Evolutionary conservation across 2,329 filamentous ascomycete genomes (phyloP).

Genomic region (Rhexocercosporidium sp.): DNA sequence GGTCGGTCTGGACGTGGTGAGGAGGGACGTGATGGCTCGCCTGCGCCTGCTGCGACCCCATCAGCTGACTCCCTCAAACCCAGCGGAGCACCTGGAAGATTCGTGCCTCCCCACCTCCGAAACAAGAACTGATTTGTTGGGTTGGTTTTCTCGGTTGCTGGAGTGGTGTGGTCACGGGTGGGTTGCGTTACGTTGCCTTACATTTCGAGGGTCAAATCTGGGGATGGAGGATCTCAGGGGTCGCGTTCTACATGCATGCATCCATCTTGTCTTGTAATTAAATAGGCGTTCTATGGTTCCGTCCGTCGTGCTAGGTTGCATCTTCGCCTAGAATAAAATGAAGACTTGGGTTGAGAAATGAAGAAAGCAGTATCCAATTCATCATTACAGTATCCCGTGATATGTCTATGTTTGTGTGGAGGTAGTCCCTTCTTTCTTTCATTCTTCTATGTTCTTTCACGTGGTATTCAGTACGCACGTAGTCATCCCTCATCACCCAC

Average conservation of each 20-base stretch:
- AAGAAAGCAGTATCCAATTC: not conserved
- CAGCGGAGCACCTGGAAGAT: slow-evolving; percentile 61
- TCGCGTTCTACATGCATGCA: slow-evolving; percentile 4
- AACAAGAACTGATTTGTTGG: slow-evolving; percentile 37
- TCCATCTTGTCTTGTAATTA: slow-evolving; percentile 17
- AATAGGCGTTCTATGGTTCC: slow-evolving; percentile 14
- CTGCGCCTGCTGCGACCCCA: slow-evolving; percentile 45
- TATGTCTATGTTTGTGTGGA: too few relatives aligned
- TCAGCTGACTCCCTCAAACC: slow-evolving; percentile 55
- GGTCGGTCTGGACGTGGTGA: slow-evolving; percentile 51
- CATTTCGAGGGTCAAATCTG: slow-evolving; percentile 8
- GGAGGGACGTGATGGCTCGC: slow-evolving; percentile 46
- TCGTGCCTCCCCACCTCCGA: slow-evolving; percentile 56
- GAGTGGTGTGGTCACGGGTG: not conserved
- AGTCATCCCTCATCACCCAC: too few relatives aligned
- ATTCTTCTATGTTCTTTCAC: too few relatives aligned
- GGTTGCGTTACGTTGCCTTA: slow-evolving; percentile 1
- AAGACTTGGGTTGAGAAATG: slow-evolving; percentile 5
- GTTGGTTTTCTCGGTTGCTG: not conserved
- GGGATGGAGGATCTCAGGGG: slow-evolving; percentile 5
- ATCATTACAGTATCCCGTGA: too few relatives aligned
- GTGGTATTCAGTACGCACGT: too few relatives aligned
- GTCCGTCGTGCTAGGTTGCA: slow-evolving; percentile 10
- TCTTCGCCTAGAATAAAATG: slow-evolving; percentile 16
- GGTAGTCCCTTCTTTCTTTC: too few relatives aligned